A percentile compares a stretch with the other conserved stretches of the same genome.
phyloP scores from a whole-genome alignment of 164 flowering plant genomes.

The Kingdonia uniflora region DNA sequence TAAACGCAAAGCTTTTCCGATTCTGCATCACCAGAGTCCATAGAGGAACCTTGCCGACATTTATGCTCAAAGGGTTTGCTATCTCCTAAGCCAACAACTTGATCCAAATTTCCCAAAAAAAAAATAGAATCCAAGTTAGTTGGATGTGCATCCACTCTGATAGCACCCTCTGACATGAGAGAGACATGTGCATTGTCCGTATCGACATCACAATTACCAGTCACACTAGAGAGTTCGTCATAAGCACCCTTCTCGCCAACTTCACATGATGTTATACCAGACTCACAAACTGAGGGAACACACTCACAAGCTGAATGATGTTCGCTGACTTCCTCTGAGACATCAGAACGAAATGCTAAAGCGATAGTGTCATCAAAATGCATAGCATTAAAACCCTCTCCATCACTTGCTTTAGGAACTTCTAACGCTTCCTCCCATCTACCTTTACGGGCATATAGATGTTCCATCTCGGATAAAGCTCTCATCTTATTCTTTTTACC shows the following conservation, averaged over 20 bases:
- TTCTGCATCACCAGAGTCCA: conserved; percentile 11
- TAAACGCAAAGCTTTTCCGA: conserved; percentile 11
- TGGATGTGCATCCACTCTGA: conserved; percentile 5
- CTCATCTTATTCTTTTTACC: conserved; percentile 35
- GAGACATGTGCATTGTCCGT: conserved; percentile 1
- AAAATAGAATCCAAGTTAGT: conserved; percentile 10
- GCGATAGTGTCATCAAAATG: conserved; percentile 20
- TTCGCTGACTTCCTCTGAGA: conserved; percentile 28
- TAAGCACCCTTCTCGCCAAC: conserved; percentile 11
- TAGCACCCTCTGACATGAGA: conserved; percentile 9
- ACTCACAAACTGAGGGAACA: conserved; percentile 5
- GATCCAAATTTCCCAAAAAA: conserved; percentile 15
- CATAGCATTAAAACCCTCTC: conserved; percentile 25
- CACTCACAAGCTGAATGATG: conserved; percentile 5
- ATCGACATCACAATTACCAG: conserved; percentile 6
- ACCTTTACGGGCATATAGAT: conserved; percentile 4
- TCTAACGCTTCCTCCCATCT: conserved; percentile 14
- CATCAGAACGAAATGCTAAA: conserved; percentile 20
- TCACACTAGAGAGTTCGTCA: conserved; percentile 13
- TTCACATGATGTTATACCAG: too few relatives aligned
- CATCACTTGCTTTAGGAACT: conserved; percentile 27
- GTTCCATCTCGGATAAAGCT: conserved; percentile 2
- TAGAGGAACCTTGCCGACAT: conserved; percentile 13
- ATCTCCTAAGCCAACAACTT: conserved; percentile 12
- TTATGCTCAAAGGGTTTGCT: conserved; percentile 10